Base-by-base conservation (phyloP, 2,329 filamentous ascomycete species). In the Waltergamsia citrina region DNA sequence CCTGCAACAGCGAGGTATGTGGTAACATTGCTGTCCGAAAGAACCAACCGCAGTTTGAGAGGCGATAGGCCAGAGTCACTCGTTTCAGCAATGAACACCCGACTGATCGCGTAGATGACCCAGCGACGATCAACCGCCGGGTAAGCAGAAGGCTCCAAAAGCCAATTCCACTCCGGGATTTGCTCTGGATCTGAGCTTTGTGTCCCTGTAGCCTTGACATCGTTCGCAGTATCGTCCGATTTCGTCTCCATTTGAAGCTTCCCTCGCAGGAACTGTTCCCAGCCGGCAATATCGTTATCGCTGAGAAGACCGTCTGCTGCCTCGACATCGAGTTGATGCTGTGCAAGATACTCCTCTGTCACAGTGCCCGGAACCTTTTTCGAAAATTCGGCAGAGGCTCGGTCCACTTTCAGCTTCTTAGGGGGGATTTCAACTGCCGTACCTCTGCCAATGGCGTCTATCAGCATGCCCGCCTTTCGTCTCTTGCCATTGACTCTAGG, bases 391-490 rank as follows among this genome's bases (percentile, higher is more conserved):
- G 39, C 33, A 5, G 51, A 56, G 5, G 45, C 31, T 6, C 49
- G 37, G 5, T 56, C 54, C 21, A 44, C 45, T 39, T 52, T 53
- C 5, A 36, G 38, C 30, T 49, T 56, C 40, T 62, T 60, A 6
- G 49, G 34, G 14, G 52, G 42, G 25, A 59, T 43, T 42, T 62
- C 59, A 4, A 59, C 46, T 9, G 57, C 54, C 2, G 63, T 59
- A 3, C 80, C 81, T 39, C 78, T 78, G 2, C 81, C 80, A 35
- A 88, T 74, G 0, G 82, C 81, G 49, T 88, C 81, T 22, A 84
- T 80, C 18, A 88, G 59, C 7, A 84, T 62, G 7, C 80, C 78
- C 33, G 74, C 69, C 25, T 69, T 69, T 24, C 70, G 63, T 53
- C 73, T 70, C 41, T 65, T 70, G 38, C 64, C 63, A n/a, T 71